Evolutionary conservation across 2,329 filamentous ascomycete genomes (phyloP), one percentile per base, ranked within the genome.

Genomic region (Paracoccidioides lutzii): DNA sequence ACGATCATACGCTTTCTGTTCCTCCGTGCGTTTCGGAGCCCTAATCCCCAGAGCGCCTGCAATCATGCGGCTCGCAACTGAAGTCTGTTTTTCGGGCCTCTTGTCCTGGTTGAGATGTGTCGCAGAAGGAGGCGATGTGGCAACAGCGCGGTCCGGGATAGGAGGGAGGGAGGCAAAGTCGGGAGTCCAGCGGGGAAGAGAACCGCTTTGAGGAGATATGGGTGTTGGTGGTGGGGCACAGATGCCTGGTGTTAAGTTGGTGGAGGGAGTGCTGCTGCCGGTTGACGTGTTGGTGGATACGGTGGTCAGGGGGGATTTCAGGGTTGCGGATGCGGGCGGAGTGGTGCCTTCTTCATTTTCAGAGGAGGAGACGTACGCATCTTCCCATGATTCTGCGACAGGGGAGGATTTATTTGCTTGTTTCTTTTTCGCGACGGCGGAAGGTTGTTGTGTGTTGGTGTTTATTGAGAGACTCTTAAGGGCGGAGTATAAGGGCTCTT

Each of bases 61-160:
- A 68, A 98, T 97, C 81, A 98, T 79, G 57, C 93, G 78, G 59
- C 87, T 81, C 4, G 93, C 93, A 42, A 95, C 89, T 0, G 90
- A 88, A 59, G 94, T 94, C 59, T 90, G 94, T 76, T 95, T 98
- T 72, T 95, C 90, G 0, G 90, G 91, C 42, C 87, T 75, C 55
- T 54, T 57, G 12, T 65, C 64, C 8, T 62, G 58, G 12, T 55
- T 52, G 5, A 57, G 46, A 3, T 59, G 53, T 44, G 28, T 32
- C n/a, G 52, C 37, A 7, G 32, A 15, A 41, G 53, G 52, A 57
- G 53, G 62, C 59, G 53, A 71, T 75, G 3, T 82, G 79, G 0
- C 81, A 81, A 14, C n/a, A 15, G 3, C 22, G 8, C 4, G 28
- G 22, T 4, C 22, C 22, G 43, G 22, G 43, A n/a, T 45, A 32